Evolutionary conservation across 352 stramenopile genomes (phyloP), one percentile per base, ranked within the genome.

Genomic region (Phytophthora sp.): DNA sequence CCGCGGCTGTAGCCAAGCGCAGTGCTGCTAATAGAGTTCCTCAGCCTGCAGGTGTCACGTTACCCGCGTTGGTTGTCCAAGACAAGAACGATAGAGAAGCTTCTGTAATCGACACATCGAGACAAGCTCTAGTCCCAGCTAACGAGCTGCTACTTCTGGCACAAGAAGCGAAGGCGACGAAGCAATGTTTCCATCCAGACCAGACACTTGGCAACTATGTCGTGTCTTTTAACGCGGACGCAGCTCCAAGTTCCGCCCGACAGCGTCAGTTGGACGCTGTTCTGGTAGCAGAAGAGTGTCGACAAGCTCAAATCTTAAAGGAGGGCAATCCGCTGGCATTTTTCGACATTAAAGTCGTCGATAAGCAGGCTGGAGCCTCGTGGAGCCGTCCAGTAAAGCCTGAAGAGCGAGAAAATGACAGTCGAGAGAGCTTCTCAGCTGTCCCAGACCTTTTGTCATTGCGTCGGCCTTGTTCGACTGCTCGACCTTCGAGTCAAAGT

Each of bases 291-390:
- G 82, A 90, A 54, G 38, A 58, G 4, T 51, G 45, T 1, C 70
- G 74, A 7, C 57, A 74, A 18, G 64, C 73, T 12, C 52, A 71
- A 12, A 45, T 84, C 0, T 55, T 86, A 51, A 88, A 87, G 31
- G 82, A 91, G 47, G 82, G 82, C 12, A 91, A 91, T 35, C 82
- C 80, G 11, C 51, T 91, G 0, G 70, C 71, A 33, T 90, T 86
- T 50, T 86, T 89, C 47, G 69, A 86, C 29, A 58, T 84, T 18
- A 67, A 73, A 27, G 50, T 71, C 0, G 51, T 82, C 8, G 45
- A 82, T 11, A 68, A 73, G 20, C 42, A 72, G 31, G 7, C 23
- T 44, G 31, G 57, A 30, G 29, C 57, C 4, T 53, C 33, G n/a
- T 74, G 57, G 50, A 68, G 33, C 29, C 53, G 50, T 16, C 63